Evolutionary conservation across 2,329 filamentous ascomycete species (phyloP).

Genomic region (Colletotrichum acutatum): DNA sequence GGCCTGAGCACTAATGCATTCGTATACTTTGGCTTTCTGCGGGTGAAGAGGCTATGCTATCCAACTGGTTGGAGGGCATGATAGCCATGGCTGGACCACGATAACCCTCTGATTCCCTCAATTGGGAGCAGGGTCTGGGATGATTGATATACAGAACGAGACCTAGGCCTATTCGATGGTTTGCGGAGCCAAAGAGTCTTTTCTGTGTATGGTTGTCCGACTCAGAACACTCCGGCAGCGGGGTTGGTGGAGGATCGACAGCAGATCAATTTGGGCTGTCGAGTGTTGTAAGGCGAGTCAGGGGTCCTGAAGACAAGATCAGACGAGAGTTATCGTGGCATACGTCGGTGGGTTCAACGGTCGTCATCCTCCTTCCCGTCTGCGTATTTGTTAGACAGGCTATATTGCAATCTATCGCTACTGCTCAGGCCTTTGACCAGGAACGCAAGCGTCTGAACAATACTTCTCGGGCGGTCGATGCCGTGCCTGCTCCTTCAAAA

Average conservation of each 20-base stretch:
- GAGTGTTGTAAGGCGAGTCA: not conserved
- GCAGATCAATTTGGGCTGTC: constrained; percentile 1
- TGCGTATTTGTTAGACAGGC: not conserved
- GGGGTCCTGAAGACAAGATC: constrained; percentile 2
- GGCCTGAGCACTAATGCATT: constrained; percentile 3
- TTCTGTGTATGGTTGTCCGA: constrained; percentile 5
- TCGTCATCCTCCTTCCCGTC: not conserved
- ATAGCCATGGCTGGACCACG: not conserved
- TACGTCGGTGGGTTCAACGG: not conserved
- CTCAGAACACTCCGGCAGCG: not conserved
- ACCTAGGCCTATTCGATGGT: not conserved
- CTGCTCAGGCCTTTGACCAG: not conserved
- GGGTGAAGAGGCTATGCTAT: not conserved
- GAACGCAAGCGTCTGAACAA: not conserved
- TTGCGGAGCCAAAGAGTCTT: not conserved
- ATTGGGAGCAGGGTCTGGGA: not conserved
- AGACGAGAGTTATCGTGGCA: constrained; percentile 13
- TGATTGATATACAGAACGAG: not conserved
- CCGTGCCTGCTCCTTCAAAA: not conserved
- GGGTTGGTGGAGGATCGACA: constrained; percentile 20
- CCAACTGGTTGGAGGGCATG: not conserved
- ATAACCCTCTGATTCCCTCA: not conserved
- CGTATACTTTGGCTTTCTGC: not conserved
- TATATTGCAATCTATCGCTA: not conserved
- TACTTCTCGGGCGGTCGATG: not conserved